Percentiles rank a stretch among this genome's conserved stretches.
Conservation (phyloP, 345 rosid species). For the Dipteronia sinensis region DNA sequence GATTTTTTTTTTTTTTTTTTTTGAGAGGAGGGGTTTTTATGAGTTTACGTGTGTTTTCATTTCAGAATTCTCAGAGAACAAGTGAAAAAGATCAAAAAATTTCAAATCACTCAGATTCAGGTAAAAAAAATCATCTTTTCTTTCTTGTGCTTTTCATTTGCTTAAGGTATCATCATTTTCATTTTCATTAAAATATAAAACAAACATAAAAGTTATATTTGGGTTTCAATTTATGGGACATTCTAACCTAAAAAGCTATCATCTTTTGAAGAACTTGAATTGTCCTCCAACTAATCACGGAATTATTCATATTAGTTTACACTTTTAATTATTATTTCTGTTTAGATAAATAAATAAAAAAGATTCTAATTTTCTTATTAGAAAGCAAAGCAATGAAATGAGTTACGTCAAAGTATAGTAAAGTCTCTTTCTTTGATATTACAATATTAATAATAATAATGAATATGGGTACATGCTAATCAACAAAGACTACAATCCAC, state of each 20-base stretch:
- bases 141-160: background rate
- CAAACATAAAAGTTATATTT: conserved; percentile 15
- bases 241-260: conserved; percentile 11
- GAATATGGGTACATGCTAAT: conserved; percentile 1
- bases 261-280: conserved; percentile 9
- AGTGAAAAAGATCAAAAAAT: background rate
- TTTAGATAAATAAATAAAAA: too few species aligned
- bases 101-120: background rate
- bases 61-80: conserved; percentile 2
- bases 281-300: background rate
- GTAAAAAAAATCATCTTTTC: background rate
- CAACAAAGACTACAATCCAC: conserved; percentile 26
- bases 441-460: background rate
- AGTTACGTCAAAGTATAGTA: conserved; percentile 39
- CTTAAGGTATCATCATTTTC: background rate
- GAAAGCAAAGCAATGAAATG: conserved; percentile 19
- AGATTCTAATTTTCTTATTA: background rate
- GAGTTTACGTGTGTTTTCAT: background rate
- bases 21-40: too few species aligned
- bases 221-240: conserved; percentile 4
- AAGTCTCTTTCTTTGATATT: conserved; percentile 14
- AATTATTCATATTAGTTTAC: conserved; percentile 3
- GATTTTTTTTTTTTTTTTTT: too few species aligned
- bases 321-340: background rate
- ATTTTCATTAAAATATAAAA: conserved; percentile 13